phyloP scores from a whole-genome alignment of 192 early-diverging fungal genomes.

The Coemansia sp. region DNA sequence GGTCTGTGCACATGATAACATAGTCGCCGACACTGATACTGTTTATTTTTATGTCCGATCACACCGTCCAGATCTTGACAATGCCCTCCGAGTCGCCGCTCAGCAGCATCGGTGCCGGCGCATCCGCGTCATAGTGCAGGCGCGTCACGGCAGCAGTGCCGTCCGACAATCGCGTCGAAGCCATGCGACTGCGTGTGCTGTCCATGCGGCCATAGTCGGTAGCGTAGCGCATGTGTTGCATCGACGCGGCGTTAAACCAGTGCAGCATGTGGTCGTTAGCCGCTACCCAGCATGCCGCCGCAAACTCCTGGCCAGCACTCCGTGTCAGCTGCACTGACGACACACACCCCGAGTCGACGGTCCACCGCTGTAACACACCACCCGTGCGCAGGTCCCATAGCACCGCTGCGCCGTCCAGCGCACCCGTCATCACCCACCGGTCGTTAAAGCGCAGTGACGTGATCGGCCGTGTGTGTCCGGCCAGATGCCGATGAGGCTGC shows the following conservation, averaged over 20 bases:
- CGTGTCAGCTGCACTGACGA: slow-evolving; percentile 17
- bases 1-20: no score
- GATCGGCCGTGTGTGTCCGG: slow-evolving; percentile 61
- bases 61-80: slow-evolving; percentile 68
- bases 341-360: slow-evolving; percentile 57
- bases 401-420: slow-evolving; percentile 60
- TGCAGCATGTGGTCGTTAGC: slow-evolving; percentile 48
- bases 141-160: no score
- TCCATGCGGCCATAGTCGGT: slow-evolving; percentile 48
- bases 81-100: slow-evolving; percentile 62
- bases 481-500: slow-evolving; percentile 66
- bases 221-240: slow-evolving; percentile 56
- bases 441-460: slow-evolving; percentile 67
- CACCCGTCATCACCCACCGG: slow-evolving; percentile 66
- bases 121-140: no score
- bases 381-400: slow-evolving; percentile 79
- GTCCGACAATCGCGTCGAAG: no score
- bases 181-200: slow-evolving; percentile 49
- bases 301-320: slow-evolving; percentile 37
- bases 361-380: slow-evolving; percentile 55
- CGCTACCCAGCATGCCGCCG: slow-evolving; percentile 55
- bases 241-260: slow-evolving; percentile 59
- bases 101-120: slow-evolving; percentile 37
- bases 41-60: slow-evolving; percentile 44
- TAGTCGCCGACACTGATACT: no score